Evolutionary conservation across 2,329 filamentous ascomycete genomes (phyloP).

Genomic region (Paraphaeosphaeria sporulosa): DNA sequence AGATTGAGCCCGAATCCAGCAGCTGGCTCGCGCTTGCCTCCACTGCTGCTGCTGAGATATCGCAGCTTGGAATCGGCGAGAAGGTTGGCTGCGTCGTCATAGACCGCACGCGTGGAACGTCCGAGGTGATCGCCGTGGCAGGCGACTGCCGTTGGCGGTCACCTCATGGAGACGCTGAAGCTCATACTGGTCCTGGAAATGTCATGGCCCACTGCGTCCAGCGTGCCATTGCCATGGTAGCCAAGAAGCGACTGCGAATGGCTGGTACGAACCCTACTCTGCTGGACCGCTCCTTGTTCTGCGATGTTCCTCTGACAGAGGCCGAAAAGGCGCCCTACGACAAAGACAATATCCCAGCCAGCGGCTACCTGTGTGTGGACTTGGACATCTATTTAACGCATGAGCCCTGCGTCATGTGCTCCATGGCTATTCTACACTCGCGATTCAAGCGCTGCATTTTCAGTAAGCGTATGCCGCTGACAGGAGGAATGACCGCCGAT

Average conservation of each 20-base stretch:
- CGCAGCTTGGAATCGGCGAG: slow-evolving; percentile 68
- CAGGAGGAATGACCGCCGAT: slow-evolving; percentile 84
- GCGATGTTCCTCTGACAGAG: slow-evolving; percentile 72
- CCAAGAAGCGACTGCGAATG: slow-evolving; percentile 59
- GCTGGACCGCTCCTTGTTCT: slow-evolving; percentile 61
- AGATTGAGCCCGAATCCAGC: slow-evolving; percentile 69
- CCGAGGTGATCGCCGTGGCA: slow-evolving; percentile 73
- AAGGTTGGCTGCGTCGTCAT: slow-evolving; percentile 78
- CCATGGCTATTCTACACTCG: slow-evolving; percentile 94
- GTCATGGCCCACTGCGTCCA: slow-evolving; percentile 80
- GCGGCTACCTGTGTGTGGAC: slow-evolving; percentile 92
- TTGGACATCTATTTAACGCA: slow-evolving; percentile 94
- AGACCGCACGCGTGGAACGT: slow-evolving; percentile 58
- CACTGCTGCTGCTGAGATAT: slow-evolving; percentile 67
- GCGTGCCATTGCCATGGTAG: slow-evolving; percentile 83
- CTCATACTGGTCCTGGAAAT: slow-evolving; percentile 64
- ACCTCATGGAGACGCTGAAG: slow-evolving; percentile 29
- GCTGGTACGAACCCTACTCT: slow-evolving; percentile 40
- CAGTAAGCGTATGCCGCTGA: slow-evolving; percentile 77
- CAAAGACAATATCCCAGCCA: slow-evolving; percentile 68
- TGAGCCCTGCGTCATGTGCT: slow-evolving; percentile 95
- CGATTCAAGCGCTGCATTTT: slow-evolving; percentile 89
- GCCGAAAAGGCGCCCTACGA: slow-evolving; percentile 70
- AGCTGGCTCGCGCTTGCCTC: slow-evolving; percentile 74
- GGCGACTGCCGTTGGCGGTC: slow-evolving; percentile 77